Evolutionary conservation across 306 rosid species (phyloP).

Genomic region (Prunus campanulata): DNA sequence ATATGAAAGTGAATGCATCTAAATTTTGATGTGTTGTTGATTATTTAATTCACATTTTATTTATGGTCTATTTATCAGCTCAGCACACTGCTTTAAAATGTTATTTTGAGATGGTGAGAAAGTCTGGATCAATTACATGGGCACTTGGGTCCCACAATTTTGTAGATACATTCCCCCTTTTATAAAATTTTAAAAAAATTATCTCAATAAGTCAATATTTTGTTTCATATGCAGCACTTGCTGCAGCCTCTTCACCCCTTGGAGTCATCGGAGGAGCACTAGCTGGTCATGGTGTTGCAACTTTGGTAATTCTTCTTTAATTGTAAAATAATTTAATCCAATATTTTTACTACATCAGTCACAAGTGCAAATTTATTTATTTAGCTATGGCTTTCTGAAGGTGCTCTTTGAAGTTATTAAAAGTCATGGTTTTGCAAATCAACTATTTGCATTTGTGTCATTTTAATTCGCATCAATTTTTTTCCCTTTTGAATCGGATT

Average conservation of each 20-base stretch:
- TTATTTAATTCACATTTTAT: background rate
- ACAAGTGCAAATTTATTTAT: background rate
- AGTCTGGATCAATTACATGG: background rate
- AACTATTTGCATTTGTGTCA: background rate
- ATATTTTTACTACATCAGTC: background rate
- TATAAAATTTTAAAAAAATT: background rate
- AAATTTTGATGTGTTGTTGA: background rate
- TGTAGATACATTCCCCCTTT: background rate
- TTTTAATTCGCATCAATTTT: background rate
- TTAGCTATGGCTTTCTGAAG: background rate
- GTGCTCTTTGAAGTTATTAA: background rate
- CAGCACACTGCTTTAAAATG: background rate
- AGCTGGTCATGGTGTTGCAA: slow-evolving; percentile 92
- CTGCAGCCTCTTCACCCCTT: slow-evolving; percentile 96
- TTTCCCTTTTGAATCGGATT: slow-evolving; percentile 10
- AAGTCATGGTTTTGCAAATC: slow-evolving; percentile 13
- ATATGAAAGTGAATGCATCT: background rate
- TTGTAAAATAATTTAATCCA: background rate
- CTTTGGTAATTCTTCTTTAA: slow-evolving; percentile 54
- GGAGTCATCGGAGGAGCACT: slow-evolving; percentile 96
- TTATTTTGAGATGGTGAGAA: background rate
- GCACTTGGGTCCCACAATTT: slow-evolving; percentile 7
- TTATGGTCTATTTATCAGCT: background rate
- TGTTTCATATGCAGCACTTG: slow-evolving; percentile 63
- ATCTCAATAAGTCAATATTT: slow-evolving; percentile 12